Base-by-base conservation (phyloP, 2,329 filamentous ascomycete species). In the Fusarium sacchari region DNA sequence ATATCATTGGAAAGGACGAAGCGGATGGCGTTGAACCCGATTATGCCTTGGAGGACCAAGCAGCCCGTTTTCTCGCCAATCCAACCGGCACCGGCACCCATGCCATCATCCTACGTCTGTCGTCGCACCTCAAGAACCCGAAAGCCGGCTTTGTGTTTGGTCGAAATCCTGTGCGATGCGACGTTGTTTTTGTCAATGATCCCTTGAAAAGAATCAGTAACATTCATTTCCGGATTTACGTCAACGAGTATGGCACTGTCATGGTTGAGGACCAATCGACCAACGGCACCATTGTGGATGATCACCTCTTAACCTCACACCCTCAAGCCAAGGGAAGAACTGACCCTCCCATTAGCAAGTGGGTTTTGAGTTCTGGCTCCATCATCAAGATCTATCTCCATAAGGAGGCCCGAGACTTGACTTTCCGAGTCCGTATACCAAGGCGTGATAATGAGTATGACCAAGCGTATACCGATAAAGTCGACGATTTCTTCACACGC, bases 231-330 rank as follows among this genome's bases (percentile, higher is more conserved):
- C 92, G 94, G 60, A 97, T 99, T 70, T 97, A 93, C 79, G 87
- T 97, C 76, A 99, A 97, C 77, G 86, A 91, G n/a, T 90, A 94
- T 72, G 94, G 93, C 34, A 91, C 93, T 64, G 88, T 98, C 73
- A 97, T 99, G 94, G 85, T 98, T 18, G 92, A 97, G 81, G 96
- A 99, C 79, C 89, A 91, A 80, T 98, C 96, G 1, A 98, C 95
- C n/a, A 99, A 98, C 78, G 96, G 96, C 34, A 98, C 96, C 8
- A 86, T 94, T 67, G 94, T 98, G 64, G 95, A 98, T 82, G 87
- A 89, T 30, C 85, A 86, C 24, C 84, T 94, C 40, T 86, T 99
- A 75, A 85, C 83, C 55, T 77, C 79, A 28, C 83, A 84, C 53
- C 75, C 80, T 28, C 81, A 82, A 58, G 76, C 80, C 32, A 84